Percentiles rank a stretch among this genome's conserved stretches.
These are phyloP conservation scores for Fusarium sterilihyphosum DNA, from an alignment of 2,329 filamentous ascomycete species.

Conservation along the genomic window DNA sequence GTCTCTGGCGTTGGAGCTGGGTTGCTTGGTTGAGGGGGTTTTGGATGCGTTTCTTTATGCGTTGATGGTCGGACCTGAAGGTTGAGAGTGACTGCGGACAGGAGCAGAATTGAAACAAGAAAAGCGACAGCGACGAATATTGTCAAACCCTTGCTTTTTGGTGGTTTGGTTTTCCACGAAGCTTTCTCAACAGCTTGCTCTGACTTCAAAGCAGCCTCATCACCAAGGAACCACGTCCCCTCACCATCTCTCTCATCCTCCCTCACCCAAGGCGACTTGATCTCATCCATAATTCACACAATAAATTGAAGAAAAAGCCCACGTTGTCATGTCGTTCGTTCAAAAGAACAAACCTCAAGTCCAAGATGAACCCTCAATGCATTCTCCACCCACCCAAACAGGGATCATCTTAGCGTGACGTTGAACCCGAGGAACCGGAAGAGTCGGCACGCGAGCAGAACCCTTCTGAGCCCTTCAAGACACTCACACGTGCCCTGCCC, in stretches of 20 bases:
- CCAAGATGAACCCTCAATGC: not conserved
- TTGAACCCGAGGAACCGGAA: conserved; percentile 25
- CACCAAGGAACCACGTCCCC: not conserved
- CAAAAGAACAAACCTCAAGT: not conserved
- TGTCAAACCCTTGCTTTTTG: not conserved
- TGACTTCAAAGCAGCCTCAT: not conserved
- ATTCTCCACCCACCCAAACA: not conserved
- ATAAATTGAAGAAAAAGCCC: too few relatives aligned
- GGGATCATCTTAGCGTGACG: not conserved
- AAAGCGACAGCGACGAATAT: not conserved
- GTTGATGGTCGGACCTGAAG: not conserved
- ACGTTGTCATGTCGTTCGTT: not conserved
- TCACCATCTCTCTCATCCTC: not conserved
- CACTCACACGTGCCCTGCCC: conserved; percentile 26
- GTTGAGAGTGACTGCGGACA: conserved; percentile 36
- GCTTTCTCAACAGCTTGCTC: accelerated
- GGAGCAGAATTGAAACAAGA: conserved; percentile 35
- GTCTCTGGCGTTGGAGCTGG: not conserved
- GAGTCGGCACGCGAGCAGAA: conserved; percentile 27
- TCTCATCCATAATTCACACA: not conserved
- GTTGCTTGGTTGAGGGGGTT: not conserved
- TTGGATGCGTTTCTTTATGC: not conserved
- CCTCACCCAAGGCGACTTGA: not conserved
- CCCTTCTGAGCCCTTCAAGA: not conserved
- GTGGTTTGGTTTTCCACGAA: not conserved